Evolutionary conservation across 2,329 filamentous ascomycete genomes (phyloP), one percentile per base, ranked within the genome.

Genomic region (Cylindrodendrum hubeiense): DNA sequence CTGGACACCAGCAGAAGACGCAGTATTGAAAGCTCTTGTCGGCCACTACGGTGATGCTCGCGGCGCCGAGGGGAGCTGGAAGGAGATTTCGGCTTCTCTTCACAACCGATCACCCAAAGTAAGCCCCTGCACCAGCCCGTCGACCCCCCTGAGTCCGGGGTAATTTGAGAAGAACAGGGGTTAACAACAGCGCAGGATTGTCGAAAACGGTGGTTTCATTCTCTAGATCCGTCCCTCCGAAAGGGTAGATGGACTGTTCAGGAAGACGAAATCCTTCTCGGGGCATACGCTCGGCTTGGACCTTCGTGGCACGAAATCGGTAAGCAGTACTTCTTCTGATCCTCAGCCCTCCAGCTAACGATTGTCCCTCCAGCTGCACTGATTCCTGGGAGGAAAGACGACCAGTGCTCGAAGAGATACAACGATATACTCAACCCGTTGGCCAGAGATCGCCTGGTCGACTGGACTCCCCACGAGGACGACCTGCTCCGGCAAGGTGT

Each of bases 201-300:
- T 30, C 67, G 74, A 3, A 76, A 76, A 66, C 69, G 74, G 37
- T 76, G 74, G 74, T 75, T 76, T 67, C 74, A 76, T 52, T 76
- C 74, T 9, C 66, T 76, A 5, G 72, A 76, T 22, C 74, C 74
- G 2, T 75, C 74, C 1, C 41, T 76, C 13, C 67, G 74, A 6
- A 76, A 76, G 22, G 74, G 74, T 3, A 52, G 73, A 46, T 76
- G 74, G 74, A 76, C 74, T 9, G 67, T 67, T 49, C 70, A 76
- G 19, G 74, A 76, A 22, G 74, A 76, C 60, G 72, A 74, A 39
- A 71, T 73, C 28, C 57, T 76, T 1, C 68, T 76, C n/a, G 72
- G 68, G 22, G 74, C 74, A 10, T 74, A 76, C 21, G 65, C 74
- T 22, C 68, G 71, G 12, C 67, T 76, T 21, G 71, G 71, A 8